Percentiles rank a stretch among this genome's conserved stretches.
Conservation (phyloP, 495 filamentous ascomycete species). For the Delitschia confertaspora region DNA sequence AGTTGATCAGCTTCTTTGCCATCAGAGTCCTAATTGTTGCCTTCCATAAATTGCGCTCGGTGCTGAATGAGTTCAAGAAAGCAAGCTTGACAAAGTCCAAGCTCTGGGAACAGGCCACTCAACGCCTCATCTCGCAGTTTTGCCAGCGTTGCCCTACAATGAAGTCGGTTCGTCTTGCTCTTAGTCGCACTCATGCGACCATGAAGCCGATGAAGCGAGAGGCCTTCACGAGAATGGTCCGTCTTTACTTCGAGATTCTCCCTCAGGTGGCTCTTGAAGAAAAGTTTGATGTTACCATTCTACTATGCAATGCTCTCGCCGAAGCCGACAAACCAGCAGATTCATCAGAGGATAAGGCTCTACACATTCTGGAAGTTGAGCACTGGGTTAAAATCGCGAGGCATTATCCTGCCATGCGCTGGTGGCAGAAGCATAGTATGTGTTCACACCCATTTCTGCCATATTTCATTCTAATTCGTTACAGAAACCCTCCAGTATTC, state of each 20-base stretch:
- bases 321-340: conserved; percentile 43
- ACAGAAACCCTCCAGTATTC: conserved; percentile 41
- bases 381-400: conserved; percentile 68
- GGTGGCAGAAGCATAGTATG: conserved; percentile 61
- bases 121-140: conserved; percentile 62
- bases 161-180: conserved; percentile 63
- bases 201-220: conserved; percentile 69
- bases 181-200: conserved; percentile 53
- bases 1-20: conserved; percentile 73
- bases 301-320: conserved; percentile 57
- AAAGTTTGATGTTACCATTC: conserved; percentile 73
- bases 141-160: conserved; percentile 67
- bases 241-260: conserved; percentile 69
- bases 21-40: conserved; percentile 66
- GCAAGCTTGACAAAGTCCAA: conserved; percentile 35
- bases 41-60: conserved; percentile 63
- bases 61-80: conserved; percentile 46
- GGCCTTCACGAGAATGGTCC: conserved; percentile 61
- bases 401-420: conserved; percentile 69
- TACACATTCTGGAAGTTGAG: conserved; percentile 60
- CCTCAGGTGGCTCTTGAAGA: conserved; percentile 73
- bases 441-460: conserved; percentile 6
- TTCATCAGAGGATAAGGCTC: conserved; percentile 40
- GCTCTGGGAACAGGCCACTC: conserved; percentile 57
- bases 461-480: conserved; percentile 8